Conservation (phyloP, 768 basidiomycete species). For the Tricholomella constricta region DNA sequence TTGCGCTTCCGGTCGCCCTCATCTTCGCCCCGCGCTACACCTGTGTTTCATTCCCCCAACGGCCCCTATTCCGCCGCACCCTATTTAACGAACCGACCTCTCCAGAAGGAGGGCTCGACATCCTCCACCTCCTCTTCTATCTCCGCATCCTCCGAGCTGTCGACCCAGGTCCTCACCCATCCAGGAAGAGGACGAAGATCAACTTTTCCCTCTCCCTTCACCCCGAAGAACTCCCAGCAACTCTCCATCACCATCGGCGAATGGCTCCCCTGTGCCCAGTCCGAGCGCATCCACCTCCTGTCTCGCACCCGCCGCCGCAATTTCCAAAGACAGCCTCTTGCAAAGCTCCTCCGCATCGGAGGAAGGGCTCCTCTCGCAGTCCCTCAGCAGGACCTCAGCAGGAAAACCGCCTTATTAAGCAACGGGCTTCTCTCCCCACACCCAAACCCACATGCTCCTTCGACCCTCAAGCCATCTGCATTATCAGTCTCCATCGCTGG, state of each 20-base stretch:
- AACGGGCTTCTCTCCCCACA: not conserved
- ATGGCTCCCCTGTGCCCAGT: slow-evolving; percentile 19
- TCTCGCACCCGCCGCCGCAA: slow-evolving; percentile 9
- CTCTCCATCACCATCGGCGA: slow-evolving; percentile 32
- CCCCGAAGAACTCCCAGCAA: slow-evolving; percentile 54
- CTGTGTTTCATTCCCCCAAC: slow-evolving; percentile 16
- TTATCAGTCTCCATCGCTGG: not conserved
- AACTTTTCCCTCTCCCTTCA: slow-evolving; percentile 61
- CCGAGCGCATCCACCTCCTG: slow-evolving; percentile 16
- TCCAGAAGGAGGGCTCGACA: slow-evolving; percentile 5
- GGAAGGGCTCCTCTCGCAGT: slow-evolving; percentile 12
- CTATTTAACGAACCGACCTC: not conserved
- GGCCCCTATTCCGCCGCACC: slow-evolving; percentile 14
- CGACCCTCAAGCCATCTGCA: not conserved
- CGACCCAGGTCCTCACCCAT: slow-evolving; percentile 35
- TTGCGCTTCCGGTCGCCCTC: slow-evolving; percentile 9
- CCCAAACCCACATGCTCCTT: not conserved
- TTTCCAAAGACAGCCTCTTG: slow-evolving; percentile 5
- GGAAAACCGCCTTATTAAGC: slow-evolving; percentile 8
- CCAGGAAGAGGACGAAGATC: slow-evolving; percentile 57
- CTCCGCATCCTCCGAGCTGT: slow-evolving; percentile 13
- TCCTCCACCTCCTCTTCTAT: slow-evolving; percentile 12
- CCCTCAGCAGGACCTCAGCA: no score
- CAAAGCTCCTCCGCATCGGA: not conserved
- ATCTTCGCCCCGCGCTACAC: slow-evolving; percentile 12